These are phyloP conservation scores for Leccinum fuscescens DNA, from an alignment of 1,284 basidiomycete species.

Conservation along the genomic window DNA sequence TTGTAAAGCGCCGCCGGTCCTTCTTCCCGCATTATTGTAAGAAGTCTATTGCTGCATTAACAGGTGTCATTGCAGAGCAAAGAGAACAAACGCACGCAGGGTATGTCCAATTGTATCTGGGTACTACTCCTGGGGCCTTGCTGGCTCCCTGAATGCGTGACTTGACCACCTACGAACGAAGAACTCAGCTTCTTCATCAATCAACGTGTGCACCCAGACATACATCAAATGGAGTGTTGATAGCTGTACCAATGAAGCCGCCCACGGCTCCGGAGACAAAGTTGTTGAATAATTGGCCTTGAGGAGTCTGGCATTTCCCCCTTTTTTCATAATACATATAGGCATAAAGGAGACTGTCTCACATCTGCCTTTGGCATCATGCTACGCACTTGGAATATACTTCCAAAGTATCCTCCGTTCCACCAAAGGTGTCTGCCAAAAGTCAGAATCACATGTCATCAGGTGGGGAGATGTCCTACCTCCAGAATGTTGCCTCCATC, in stretches of 20 bases:
- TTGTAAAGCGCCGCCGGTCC: slow-evolving; percentile 91
- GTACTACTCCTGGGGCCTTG: slow-evolving; percentile 62
- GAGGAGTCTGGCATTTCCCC: slow-evolving; percentile 50
- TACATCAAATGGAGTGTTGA: slow-evolving; percentile 80
- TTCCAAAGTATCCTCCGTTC: slow-evolving; percentile 95
- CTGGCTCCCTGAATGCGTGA: slow-evolving; percentile 87
- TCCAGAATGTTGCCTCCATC: slow-evolving; percentile 96
- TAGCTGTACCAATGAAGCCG: slow-evolving; percentile 82
- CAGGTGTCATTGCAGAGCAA: not conserved
- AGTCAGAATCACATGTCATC: not conserved
- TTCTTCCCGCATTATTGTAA: slow-evolving; percentile 87
- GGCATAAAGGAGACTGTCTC: slow-evolving; percentile 13
- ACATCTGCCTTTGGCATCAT: slow-evolving; percentile 86
- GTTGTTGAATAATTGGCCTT: slow-evolving; percentile 83
- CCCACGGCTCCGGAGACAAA: slow-evolving; percentile 89
- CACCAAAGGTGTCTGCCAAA: slow-evolving; percentile 72
- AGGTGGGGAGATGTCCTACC: slow-evolving; percentile 41
- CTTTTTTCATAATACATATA: not conserved
- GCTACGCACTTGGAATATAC: slow-evolving; percentile 80
- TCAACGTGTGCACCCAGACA: slow-evolving; percentile 20
- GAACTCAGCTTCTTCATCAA: not conserved
- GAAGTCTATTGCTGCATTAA: slow-evolving; percentile 41
- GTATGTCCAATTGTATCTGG: slow-evolving; percentile 94
- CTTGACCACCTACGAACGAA: slow-evolving; percentile 72
- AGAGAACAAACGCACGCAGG: slow-evolving; percentile 50